Evolutionary conservation across 2,329 filamentous ascomycete species (phyloP), one percentile per base, ranked within the genome.

Genomic region (Aureobasidium uvarum): DNA sequence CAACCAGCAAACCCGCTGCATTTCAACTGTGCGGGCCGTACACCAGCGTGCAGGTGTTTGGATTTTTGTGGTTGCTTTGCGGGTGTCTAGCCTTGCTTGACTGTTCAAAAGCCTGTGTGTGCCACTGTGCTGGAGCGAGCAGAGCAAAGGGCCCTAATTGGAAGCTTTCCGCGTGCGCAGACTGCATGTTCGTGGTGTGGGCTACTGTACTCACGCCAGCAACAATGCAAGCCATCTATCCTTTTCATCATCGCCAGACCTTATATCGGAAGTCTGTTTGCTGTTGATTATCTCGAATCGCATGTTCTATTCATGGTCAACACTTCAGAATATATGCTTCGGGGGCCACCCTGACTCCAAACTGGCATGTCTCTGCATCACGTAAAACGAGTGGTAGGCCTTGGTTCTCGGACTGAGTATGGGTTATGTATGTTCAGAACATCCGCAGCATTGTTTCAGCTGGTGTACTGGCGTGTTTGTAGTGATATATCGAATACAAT

Each of bases 21-120:
- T 48, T n/a, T 38, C 41, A 60, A 60, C 56, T 60, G 56, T 23
- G 41, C 56, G 56, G 56, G 28, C 56, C 56, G 55, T 38, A 59
- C 39, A 46, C 54, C 36, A 43, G 54, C 25, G 54, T 41, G 38
- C 56, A 59, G 55, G n/a, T 48, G 56, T 43, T 36, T 48, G 41
- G 11, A 48, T 18, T 33, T 36, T 33, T 11, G 20, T 18, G 25
- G 38, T 45, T 23, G 38, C 54, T 20, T 39, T 41, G 20, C 23
- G 36, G 14, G 20, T 55, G 52, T 41, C 52, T 55, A 39, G 51
- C 51, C 51, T 54, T 54, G 51, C 33, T 23, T 54, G 33, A 8
- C 25, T 5, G 51, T 23, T 54, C 5, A 23, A 38, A 36, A 2
- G 31, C 5, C 14, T 41, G 13, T 41, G 20, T 41, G 52, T 55